Evolutionary conservation across 2,329 filamentous ascomycete genomes (phyloP).

Genomic region (Fusarium sp.): DNA sequence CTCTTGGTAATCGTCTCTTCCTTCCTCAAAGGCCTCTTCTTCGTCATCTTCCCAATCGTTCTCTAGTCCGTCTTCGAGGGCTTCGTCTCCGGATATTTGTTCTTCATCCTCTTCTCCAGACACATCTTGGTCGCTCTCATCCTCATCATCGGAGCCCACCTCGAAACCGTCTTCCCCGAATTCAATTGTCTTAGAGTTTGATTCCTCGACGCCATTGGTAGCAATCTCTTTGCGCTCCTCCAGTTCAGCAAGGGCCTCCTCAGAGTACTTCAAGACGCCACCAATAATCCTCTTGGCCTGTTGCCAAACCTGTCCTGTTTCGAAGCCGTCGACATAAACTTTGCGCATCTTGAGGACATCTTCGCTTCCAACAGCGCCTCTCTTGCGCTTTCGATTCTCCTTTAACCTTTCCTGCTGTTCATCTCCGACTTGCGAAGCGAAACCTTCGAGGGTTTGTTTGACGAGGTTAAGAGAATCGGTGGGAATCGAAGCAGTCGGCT

Average conservation of each 20-base stretch:
- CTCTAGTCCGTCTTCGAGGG: conserved; percentile 45
- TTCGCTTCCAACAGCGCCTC: conserved; percentile 63
- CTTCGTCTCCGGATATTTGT: conserved; percentile 36
- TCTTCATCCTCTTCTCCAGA: conserved; percentile 48
- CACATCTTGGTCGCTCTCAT: conserved; percentile 49
- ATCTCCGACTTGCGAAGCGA: conserved; percentile 79
- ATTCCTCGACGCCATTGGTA: conserved; percentile 53
- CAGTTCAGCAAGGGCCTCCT: conserved; percentile 61
- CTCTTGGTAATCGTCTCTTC: conserved; percentile 51
- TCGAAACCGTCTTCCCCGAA: conserved; percentile 51
- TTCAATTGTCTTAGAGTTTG: conserved; percentile 43
- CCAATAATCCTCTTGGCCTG: conserved; percentile 86
- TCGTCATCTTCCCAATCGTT: conserved; percentile 54
- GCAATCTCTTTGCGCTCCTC: conserved; percentile 63
- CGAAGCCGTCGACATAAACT: conserved; percentile 88
- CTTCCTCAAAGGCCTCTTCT: conserved; percentile 53
- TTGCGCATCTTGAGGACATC: conserved; percentile 80
- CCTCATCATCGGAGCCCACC: conserved; percentile 49
- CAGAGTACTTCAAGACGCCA: conserved; percentile 63
- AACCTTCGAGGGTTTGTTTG: conserved; percentile 83
- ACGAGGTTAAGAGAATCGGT: conserved; percentile 77
- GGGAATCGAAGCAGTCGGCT: conserved; percentile 75
- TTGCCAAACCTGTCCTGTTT: conserved; percentile 91
- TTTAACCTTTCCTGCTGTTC: conserved; percentile 77
- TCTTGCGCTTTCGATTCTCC: conserved; percentile 82